Conservation (phyloP, 768 basidiomycete genomes). For the Polyporus arcularius region DNA sequence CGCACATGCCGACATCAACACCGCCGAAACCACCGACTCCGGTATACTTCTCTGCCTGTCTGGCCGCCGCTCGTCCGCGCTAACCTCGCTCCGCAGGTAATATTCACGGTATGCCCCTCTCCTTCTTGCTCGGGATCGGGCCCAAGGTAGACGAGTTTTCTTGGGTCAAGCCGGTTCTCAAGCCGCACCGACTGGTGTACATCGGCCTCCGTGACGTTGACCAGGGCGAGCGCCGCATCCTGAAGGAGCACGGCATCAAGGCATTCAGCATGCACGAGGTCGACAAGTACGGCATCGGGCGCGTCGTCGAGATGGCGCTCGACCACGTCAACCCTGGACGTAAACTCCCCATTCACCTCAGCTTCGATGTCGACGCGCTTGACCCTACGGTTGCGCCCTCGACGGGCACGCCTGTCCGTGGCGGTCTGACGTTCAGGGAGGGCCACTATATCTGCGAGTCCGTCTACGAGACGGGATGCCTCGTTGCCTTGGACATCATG, state of each 20-base stretch:
- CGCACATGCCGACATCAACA: conserved; percentile 98
- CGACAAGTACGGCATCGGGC: conserved; percentile 85
- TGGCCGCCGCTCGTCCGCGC: neutral
- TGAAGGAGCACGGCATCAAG: conserved; percentile 81
- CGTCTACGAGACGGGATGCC: conserved; percentile 86
- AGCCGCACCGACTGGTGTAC: conserved; percentile 83
- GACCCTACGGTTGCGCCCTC: conserved; percentile 97
- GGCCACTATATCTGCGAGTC: conserved; percentile 98
- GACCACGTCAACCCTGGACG: conserved; percentile 89
- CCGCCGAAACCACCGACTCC: conserved; percentile 74
- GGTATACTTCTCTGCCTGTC: conserved; percentile 40
- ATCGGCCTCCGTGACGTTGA: conserved; percentile 96
- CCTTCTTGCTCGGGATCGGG: conserved; percentile 74
- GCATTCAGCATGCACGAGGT: conserved; percentile 67
- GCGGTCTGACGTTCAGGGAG: conserved; percentile 94
- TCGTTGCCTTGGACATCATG: conserved; percentile 95
- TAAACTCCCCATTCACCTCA: conserved; percentile 87
- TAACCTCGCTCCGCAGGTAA: conserved; percentile 56
- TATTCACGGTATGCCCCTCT: conserved; percentile 97
- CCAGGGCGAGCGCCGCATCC: conserved; percentile 81
- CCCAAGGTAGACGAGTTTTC: conserved; percentile 43
- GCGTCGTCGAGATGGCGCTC: conserved; percentile 94
- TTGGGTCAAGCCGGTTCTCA: conserved; percentile 68
- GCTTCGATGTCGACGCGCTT: conserved; percentile 94
- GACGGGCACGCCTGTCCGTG: conserved; percentile 92